Evolutionary conservation across 2,329 filamentous ascomycete genomes (phyloP).

Genomic region (Fusarium austroafricanum): DNA sequence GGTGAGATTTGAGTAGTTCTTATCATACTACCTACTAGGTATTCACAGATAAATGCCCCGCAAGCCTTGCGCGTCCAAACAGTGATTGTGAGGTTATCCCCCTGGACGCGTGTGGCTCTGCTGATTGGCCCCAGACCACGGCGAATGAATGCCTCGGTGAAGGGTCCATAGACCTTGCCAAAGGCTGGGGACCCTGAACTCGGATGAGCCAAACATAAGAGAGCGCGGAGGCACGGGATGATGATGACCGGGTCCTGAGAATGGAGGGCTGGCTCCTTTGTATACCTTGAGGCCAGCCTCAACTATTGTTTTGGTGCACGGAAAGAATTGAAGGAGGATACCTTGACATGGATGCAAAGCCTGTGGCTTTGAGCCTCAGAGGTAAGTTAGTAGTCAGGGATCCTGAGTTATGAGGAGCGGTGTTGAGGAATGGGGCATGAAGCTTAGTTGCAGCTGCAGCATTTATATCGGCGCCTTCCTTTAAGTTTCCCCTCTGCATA

Average conservation of each 20-base stretch:
- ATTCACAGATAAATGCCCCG: no score
- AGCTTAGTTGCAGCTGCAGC: conserved; percentile 1
- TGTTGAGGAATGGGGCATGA: conserved; percentile 24
- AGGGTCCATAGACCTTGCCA: conserved; percentile 13
- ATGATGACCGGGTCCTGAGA: neutral
- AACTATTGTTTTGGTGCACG: neutral
- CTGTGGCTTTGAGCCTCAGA: conserved; percentile 2
- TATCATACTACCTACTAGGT: no score
- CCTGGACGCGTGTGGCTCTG: neutral
- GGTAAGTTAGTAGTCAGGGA: no score
- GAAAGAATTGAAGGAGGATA: neutral
- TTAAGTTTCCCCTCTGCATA: neutral
- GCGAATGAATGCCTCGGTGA: conserved; percentile 17
- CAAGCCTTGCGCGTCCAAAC: no score
- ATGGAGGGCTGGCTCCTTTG: no score
- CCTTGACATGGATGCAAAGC: neutral
- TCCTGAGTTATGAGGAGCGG: conserved; percentile 14
- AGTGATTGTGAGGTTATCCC: neutral
- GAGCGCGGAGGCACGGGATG: neutral
- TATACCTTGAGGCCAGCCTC: neutral
- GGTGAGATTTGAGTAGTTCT: no score
- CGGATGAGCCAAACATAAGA: neutral
- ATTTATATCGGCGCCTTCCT: conserved; percentile 2
- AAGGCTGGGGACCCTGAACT: conserved; percentile 10
- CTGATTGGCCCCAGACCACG: conserved; percentile 17